Conservation (phyloP, 768 basidiomycete genomes). For the Amanita subjunquillea region DNA sequence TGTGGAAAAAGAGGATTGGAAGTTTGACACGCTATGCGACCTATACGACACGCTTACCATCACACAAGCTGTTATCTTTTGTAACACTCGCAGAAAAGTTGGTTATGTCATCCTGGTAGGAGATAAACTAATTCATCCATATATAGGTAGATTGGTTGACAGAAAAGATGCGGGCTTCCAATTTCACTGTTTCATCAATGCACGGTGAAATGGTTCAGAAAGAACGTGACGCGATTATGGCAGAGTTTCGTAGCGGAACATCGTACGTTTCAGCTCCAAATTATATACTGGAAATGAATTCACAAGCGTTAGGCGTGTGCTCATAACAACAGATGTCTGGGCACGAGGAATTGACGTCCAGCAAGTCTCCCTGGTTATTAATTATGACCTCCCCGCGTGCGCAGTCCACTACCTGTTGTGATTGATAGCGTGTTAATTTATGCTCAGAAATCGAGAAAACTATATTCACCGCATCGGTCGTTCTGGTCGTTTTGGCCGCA, state of each 20-base stretch:
- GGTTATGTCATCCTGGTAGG: conserved; percentile 10
- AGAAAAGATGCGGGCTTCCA: conserved; percentile 97
- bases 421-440: conserved; percentile 2
- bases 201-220: conserved; percentile 96
- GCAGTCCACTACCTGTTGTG: conserved; percentile 12
- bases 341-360: conserved; percentile 98
- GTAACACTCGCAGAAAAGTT: conserved; percentile 95
- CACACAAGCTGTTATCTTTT: conserved; percentile 98
- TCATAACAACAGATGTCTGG: conserved; percentile 96
- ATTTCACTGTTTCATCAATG: conserved; percentile 96
- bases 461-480: conserved; percentile 99
- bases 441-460: conserved; percentile 84
- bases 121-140: conserved; percentile 5
- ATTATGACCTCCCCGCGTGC: conserved; percentile 91
- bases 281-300: conserved; percentile 10
- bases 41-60: conserved; percentile 98
- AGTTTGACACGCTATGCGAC: conserved; percentile 96
- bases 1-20: conserved; percentile 99
- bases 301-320: conserved; percentile 54
- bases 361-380: conserved; percentile 95
- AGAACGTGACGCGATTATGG: conserved; percentile 94
- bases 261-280: conserved; percentile 44
- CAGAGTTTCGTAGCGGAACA: conserved; percentile 88
- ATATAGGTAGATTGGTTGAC: conserved; percentile 92
- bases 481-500: conserved; percentile 96